phyloP scores from a whole-genome alignment of 805 yeast genomes.

The Tetrapisispora phaffii region DNA sequence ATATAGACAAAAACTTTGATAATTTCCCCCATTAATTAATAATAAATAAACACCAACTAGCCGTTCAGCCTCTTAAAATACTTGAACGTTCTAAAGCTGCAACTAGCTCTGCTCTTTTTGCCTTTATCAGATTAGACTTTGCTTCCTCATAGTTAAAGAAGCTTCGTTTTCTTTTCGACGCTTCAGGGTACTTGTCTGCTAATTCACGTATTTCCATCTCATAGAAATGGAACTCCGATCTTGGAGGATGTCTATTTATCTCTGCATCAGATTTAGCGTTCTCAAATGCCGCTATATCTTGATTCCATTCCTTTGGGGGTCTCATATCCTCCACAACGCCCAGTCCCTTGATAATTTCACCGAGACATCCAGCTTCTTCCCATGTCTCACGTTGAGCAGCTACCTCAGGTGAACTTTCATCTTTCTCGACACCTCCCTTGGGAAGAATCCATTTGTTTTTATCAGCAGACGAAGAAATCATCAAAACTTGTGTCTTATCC shows the following conservation, averaged over 20 bases:
- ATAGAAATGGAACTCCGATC: slow-evolving; percentile 81
- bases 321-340: slow-evolving; percentile 60
- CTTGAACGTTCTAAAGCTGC: slow-evolving; percentile 52
- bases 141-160: slow-evolving; percentile 74
- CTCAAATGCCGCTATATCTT: slow-evolving; percentile 12
- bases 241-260: slow-evolving; percentile 42
- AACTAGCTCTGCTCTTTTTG: slow-evolving; percentile 58
- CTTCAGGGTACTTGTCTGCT: slow-evolving; percentile 69
- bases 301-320: slow-evolving; percentile 38
- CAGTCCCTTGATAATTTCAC: slow-evolving; percentile 44
- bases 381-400: slow-evolving; percentile 85
- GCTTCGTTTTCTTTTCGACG: slow-evolving; percentile 45
- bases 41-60: background rate
- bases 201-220: slow-evolving; percentile 58
- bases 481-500: slow-evolving; percentile 51
- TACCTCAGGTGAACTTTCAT: slow-evolving; percentile 42
- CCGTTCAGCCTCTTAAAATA: slow-evolving; percentile 19
- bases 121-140: slow-evolving; percentile 42
- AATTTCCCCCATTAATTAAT: background rate
- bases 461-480: slow-evolving; percentile 68
- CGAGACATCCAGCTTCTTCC: slow-evolving; percentile 94
- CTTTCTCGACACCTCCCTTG: slow-evolving; percentile 89
- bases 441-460: slow-evolving; percentile 78
- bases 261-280: slow-evolving; percentile 17
- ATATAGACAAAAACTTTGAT: background rate